Evolutionary conservation across 78 protist genomes (phyloP).

Genomic region (Protostelium mycophagum): DNA sequence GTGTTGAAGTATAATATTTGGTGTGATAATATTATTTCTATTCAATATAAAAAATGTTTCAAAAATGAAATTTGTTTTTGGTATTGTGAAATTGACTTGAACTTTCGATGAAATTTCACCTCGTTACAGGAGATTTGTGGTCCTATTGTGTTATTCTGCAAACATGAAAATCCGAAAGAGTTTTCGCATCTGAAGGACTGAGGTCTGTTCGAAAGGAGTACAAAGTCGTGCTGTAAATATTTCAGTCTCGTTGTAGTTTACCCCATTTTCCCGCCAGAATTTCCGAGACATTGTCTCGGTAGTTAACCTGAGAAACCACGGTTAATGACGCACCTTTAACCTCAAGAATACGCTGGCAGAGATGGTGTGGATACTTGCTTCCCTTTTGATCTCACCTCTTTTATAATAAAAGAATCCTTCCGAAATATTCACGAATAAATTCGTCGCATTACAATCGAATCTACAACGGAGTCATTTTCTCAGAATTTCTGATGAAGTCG

Average conservation of each 20-base stretch:
- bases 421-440: background rate
- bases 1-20: too few species aligned
- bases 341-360: background rate
- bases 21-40: too few species aligned
- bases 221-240: background rate
- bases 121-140: too few species aligned
- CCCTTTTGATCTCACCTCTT: background rate
- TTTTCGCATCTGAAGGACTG: background rate
- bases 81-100: too few species aligned
- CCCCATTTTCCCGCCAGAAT: too few species aligned
- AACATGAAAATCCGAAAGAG: background rate
- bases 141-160: too few species aligned
- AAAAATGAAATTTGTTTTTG: too few species aligned
- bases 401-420: background rate
- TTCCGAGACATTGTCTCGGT: too few species aligned
- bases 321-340: background rate
- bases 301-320: background rate
- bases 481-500: background rate
- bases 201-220: background rate
- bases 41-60: too few species aligned
- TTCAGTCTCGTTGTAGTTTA: too few species aligned
- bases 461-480: too few species aligned
- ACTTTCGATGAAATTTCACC: too few species aligned
- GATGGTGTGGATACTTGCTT: background rate
- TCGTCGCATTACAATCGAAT: background rate